phyloP scores from a whole-genome alignment of 2,329 filamentous ascomycete species.

The Aspergillus proliferans region DNA sequence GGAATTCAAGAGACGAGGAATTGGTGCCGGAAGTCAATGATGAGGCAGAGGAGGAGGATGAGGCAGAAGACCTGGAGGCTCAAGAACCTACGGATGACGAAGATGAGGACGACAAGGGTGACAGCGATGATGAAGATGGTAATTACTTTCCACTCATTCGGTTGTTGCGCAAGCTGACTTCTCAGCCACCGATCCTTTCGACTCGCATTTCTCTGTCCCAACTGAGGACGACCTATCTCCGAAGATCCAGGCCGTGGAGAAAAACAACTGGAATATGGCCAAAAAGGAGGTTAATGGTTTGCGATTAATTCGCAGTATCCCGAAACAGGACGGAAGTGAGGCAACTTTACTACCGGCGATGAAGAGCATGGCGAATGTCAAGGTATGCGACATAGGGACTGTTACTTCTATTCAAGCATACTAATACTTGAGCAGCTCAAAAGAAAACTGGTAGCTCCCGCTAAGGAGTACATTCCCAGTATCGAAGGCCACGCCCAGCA shows the following conservation, averaged over 20 bases:
- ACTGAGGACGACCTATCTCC: conserved; percentile 55
- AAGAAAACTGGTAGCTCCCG: conserved; percentile 56
- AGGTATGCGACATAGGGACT: conserved; percentile 21
- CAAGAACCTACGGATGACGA: conserved; percentile 43
- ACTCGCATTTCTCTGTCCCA: conserved; percentile 67
- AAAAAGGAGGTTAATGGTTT: conserved; percentile 33
- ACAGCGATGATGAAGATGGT: conserved; percentile 33
- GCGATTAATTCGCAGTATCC: conserved; percentile 24
- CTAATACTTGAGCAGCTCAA: conserved; percentile 52
- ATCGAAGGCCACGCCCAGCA: conserved; percentile 60
- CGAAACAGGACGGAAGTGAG: conserved; percentile 21
- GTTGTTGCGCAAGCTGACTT: conserved; percentile 38
- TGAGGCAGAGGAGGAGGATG: conserved; percentile 20
- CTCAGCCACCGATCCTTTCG: conserved; percentile 64
- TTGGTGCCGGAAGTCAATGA: conserved; percentile 17
- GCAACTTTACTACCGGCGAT: conserved; percentile 21
- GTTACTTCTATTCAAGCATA: background rate
- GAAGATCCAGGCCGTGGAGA: conserved; percentile 42
- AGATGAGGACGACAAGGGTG: conserved; percentile 27
- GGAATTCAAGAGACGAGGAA: conserved; percentile 22
- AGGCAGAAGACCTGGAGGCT: conserved; percentile 44
- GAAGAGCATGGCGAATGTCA: conserved; percentile 29
- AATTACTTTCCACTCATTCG: conserved; percentile 5
- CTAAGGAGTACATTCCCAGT: conserved; percentile 47
- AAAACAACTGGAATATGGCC: conserved; percentile 44